Base-by-base conservation (phyloP, 495 filamentous ascomycete species). In the Barbatosphaeria neglecta region DNA sequence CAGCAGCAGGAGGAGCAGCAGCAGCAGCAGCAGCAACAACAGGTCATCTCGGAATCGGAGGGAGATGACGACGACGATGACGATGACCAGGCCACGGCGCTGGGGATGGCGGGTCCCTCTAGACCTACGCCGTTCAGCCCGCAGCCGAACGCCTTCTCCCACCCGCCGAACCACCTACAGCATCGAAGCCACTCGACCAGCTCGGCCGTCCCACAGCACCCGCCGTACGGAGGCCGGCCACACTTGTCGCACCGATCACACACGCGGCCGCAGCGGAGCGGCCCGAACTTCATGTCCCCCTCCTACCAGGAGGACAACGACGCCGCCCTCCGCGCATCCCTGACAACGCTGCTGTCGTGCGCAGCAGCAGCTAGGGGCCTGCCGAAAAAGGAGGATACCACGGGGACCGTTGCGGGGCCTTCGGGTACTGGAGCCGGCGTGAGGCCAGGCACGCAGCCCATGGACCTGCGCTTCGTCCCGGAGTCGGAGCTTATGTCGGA, bases 291-390 rank as follows among this genome's bases (percentile, higher is more conserved):
- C 56, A 78, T 88, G 49, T 83, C 85, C 1, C 84, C 89, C 2
- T 80, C 82, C 3, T 78, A 87, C 56, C 82, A 84, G 50, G 79
- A 85, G 20, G 89, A 95, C 46, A 88, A 96, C 53, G 92, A 98
- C 60, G 90, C 87, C 20, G 92, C 90, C 0, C 77, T 98, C 1
- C 81, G 92, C 31, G 88, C 92, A 6, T 93, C 86, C 46, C 72
- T 98, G 4, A 94, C 89, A 6, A 98, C 92, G 3, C 77, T 98
- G n/a, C 77, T 98, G 4, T 94, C 88, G 37, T 90, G 86, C 58
- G 92, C 87, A 1, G 89, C 90, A 2, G 89, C 88, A 3, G 90
- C 87, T 2, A 77, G 92, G 19, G 82, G 86, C 19, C 69, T 92
- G 4, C 78, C 86, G 1, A 95, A 93, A 57, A 57, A 62, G 25